Conservation (phyloP, 805 yeast species). For the Starmerella scarabaei region DNA sequence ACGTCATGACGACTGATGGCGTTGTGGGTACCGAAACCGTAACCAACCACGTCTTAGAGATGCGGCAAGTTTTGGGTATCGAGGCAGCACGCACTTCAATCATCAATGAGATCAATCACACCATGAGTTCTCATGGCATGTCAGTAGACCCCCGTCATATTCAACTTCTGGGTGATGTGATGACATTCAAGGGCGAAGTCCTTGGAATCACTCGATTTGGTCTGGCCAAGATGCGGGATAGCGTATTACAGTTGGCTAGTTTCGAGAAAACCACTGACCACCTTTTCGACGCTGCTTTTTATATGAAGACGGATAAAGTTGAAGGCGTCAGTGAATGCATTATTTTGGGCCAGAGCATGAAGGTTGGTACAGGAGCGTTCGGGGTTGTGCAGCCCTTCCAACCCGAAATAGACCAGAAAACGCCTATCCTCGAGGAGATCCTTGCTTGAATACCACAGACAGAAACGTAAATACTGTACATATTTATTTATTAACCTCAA, state of each 20-base stretch:
- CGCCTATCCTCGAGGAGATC: constrained; percentile 19
- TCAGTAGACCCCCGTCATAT: constrained; percentile 99
- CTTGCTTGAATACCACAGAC: constrained; percentile 2
- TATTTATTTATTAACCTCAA: background rate
- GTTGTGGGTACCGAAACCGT: constrained; percentile 73
- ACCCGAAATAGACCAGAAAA: constrained; percentile 12
- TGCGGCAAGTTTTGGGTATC: constrained; percentile 79
- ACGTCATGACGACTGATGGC: constrained; percentile 97
- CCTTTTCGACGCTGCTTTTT: constrained; percentile 94
- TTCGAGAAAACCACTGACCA: constrained; percentile 98
- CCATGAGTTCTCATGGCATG: constrained; percentile 99
- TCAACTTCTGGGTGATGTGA: constrained; percentile 91
- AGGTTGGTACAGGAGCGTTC: constrained; percentile 94
- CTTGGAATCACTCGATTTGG: constrained; percentile 97
- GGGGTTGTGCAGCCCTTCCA: constrained; percentile 39
- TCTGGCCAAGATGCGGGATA: constrained; percentile 94
- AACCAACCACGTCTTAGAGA: constrained; percentile 88
- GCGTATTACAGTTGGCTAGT: constrained; percentile 90
- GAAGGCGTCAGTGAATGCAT: constrained; percentile 98
- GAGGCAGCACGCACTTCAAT: constrained; percentile 95
- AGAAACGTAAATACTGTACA: background rate
- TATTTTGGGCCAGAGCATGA: constrained; percentile 94
- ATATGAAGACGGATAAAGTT: constrained; percentile 87
- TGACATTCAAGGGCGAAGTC: constrained; percentile 98
- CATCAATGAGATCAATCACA: constrained; percentile 86